Conservation (phyloP, 1,139 yeast species). For the Meyerozyma smithsonii region DNA sequence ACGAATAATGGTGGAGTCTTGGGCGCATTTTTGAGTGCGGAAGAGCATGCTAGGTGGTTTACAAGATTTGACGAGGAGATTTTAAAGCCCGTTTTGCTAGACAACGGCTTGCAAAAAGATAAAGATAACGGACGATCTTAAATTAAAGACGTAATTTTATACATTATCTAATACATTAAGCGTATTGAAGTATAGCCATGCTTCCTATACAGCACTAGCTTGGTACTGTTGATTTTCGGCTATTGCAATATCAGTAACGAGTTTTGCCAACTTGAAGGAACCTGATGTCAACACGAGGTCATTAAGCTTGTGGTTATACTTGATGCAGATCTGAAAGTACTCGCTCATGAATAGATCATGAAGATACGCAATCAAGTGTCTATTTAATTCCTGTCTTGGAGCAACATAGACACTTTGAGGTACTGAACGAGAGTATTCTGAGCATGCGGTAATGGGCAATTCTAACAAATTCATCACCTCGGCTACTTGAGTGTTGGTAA, state of each 20-base stretch:
- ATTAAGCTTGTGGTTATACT: conserved; percentile 57
- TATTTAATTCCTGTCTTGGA: conserved; percentile 22
- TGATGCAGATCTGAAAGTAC: conserved; percentile 58
- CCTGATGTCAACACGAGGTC: conserved; percentile 59
- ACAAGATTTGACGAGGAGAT: conserved; percentile 90
- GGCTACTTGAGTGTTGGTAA: conserved; percentile 48
- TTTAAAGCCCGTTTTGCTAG: conserved; percentile 91
- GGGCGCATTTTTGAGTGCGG: conserved; percentile 50
- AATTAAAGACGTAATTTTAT: no score
- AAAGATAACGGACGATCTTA: background rate
- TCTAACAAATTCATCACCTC: conserved; percentile 58
- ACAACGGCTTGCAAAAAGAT: conserved; percentile 18
- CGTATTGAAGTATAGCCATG: no score
- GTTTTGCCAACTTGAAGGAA: conserved; percentile 62
- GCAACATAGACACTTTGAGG: conserved; percentile 46
- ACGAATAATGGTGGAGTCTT: conserved; percentile 25
- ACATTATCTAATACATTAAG: no score
- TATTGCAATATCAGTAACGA: conserved; percentile 66
- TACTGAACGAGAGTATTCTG: conserved; percentile 32
- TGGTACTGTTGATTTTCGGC: conserved; percentile 41
- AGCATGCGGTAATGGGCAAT: conserved; percentile 45
- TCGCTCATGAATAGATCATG: conserved; percentile 62
- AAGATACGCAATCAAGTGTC: conserved; percentile 46
- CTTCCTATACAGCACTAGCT: no score
- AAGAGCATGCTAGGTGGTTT: conserved; percentile 87